Conservation (phyloP, 2,329 filamentous ascomycete genomes). For the Neophaeococcomyces mojaviensis region DNA sequence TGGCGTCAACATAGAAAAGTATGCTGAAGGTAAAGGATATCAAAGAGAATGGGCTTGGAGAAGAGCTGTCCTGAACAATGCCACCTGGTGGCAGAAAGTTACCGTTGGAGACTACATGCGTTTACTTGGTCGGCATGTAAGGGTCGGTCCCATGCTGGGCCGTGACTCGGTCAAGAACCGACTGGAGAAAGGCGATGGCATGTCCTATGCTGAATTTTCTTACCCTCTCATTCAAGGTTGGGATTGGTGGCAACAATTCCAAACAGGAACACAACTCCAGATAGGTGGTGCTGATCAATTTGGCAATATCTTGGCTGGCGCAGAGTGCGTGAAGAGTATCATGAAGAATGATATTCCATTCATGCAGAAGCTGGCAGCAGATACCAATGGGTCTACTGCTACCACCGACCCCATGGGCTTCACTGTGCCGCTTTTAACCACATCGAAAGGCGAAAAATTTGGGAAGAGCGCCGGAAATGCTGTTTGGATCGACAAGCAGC, state of each 20-base stretch:
- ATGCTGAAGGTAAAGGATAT: slow-evolving; percentile 60
- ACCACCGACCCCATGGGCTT: slow-evolving; percentile 63
- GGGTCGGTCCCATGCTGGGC: slow-evolving; percentile 78
- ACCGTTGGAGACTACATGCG: slow-evolving; percentile 67
- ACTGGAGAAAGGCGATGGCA: slow-evolving; percentile 76
- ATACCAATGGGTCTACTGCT: slow-evolving; percentile 23
- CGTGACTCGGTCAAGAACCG: slow-evolving; percentile 83
- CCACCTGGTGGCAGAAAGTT: slow-evolving; percentile 68
- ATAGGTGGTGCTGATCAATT: slow-evolving; percentile 94
- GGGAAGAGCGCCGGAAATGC: slow-evolving; percentile 93
- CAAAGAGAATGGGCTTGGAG: slow-evolving; percentile 57
- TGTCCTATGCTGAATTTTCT: slow-evolving; percentile 88
- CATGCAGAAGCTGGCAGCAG: slow-evolving; percentile 11
- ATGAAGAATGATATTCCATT: slow-evolving; percentile 48
- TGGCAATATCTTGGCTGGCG: slow-evolving; percentile 87
- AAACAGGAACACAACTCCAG: slow-evolving; percentile 67
- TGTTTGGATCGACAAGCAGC: slow-evolving; percentile 76
- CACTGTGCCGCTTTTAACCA: slow-evolving; percentile 83
- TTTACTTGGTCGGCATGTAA: slow-evolving; percentile 63
- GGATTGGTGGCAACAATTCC: slow-evolving; percentile 91
- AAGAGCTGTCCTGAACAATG: slow-evolving; percentile 70
- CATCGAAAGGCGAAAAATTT: slow-evolving; percentile 78
- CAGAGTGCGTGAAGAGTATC: slow-evolving; percentile 74
- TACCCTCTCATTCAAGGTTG: slow-evolving; percentile 92
- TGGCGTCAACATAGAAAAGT: slow-evolving; percentile 63